Conservation (phyloP, 768 basidiomycete species). For the Amanita rubescens region DNA sequence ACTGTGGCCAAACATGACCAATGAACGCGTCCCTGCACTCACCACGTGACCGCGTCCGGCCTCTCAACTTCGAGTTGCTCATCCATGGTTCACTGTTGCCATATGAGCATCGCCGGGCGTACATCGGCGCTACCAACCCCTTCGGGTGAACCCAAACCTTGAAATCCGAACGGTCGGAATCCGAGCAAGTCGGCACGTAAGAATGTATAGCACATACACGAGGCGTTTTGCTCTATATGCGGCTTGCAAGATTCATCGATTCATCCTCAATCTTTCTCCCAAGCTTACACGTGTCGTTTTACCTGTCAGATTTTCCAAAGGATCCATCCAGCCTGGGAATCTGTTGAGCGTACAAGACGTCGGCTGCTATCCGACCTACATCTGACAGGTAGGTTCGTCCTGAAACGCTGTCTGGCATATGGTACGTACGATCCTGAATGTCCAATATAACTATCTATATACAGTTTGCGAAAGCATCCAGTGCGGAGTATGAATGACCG, state of each 20-base stretch:
- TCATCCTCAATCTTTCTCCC: not conserved
- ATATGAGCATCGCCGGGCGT: not conserved
- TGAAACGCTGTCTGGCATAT: not conserved
- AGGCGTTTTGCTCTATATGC: not conserved
- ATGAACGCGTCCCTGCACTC: conserved; percentile 8
- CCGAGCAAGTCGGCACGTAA: conserved; percentile 1
- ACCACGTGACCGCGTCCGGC: conserved; percentile 12
- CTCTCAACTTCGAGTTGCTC: not conserved
- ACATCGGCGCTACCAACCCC: not conserved
- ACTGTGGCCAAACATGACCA: conserved; percentile 7
- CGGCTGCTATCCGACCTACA: not conserved
- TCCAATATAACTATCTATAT: conserved; percentile 1
- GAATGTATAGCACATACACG: not conserved
- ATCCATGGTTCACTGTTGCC: not conserved
- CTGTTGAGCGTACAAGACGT: not conserved
- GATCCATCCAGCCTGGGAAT: not conserved
- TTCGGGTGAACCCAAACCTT: not conserved
- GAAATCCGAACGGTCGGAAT: not conserved
- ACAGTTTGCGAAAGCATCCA: not conserved
- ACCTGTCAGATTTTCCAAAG: not conserved
- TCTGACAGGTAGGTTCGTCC: not conserved
- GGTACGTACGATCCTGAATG: not conserved
- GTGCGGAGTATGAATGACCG: not conserved
- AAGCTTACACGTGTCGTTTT: not conserved
- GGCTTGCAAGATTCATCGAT: not conserved